Evolutionary conservation across 1,139 yeast species (phyloP), one percentile per base, ranked within the genome.

Genomic region (Taiozyma onychis): DNA sequence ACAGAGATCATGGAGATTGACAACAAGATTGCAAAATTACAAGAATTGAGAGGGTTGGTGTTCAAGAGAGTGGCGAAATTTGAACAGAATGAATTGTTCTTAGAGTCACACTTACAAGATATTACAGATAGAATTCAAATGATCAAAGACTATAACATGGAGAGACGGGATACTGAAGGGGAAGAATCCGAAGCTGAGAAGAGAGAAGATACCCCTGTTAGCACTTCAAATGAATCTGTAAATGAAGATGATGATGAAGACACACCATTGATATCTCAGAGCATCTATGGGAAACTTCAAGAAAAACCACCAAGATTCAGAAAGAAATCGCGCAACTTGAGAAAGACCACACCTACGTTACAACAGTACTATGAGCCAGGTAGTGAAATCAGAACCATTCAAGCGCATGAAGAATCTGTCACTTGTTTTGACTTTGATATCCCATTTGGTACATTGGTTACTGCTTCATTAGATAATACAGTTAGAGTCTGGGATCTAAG

Each of bases 401-500:
- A 71, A n/a, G 83, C 83, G 0, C 87, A 82, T 57, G 68, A 71
- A 3, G 80, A 75, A 45, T 56, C 75, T 3, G 70, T 85, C 26
- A 75, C 79, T 1, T 73, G 80, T 39, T 62, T 85, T 50, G 89
- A 81, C 57, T 83, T 84, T 63, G 88, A 84, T 60, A 71, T 76
- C 41, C 90, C 90, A 14, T 84, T 82, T 65, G 89, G 89, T 2
- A 80, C 81, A 1, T 63, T 84, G 66, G 93, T 90, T 4, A 79
- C 93, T 14, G 90, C 97, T 0, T 80, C 90, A 5, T 71, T 83
- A 59, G 96, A 89, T 66, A 88, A 84, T 64, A 83, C 89, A 1
- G 87, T 89, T 10, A 78, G 87, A 55, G 87, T 91, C 7, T 89
- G 97, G 96, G 96, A 90, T 69, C 69, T 77, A 66, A 77, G 77